Evolutionary conservation across 371 early-diverging fungal species (phyloP).

Genomic region (Basidiobolus meristosporus): DNA sequence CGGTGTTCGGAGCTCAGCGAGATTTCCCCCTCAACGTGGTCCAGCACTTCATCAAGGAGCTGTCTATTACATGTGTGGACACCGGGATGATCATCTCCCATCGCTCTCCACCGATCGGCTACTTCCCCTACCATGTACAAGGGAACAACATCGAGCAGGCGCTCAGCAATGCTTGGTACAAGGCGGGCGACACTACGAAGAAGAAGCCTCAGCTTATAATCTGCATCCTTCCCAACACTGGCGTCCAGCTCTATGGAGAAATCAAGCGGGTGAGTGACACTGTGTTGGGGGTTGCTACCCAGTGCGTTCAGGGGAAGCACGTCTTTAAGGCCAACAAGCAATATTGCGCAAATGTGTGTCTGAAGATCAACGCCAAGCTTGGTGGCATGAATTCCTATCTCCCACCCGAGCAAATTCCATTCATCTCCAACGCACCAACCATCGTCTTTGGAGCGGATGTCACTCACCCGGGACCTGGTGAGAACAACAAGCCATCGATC

Average conservation of each 20-base stretch:
- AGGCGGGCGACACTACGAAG: conserved; percentile 50
- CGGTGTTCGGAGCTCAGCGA: conserved; percentile 23
- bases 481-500: conserved; percentile 60
- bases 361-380: conserved; percentile 80
- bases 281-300: conserved; percentile 72
- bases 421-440: conserved; percentile 52
- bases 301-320: conserved; percentile 78
- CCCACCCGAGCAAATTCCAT: conserved; percentile 17
- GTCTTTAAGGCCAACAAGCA: conserved; percentile 31
- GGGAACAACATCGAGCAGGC: conserved; percentile 33
- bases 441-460: conserved; percentile 95
- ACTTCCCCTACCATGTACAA: conserved; percentile 34
- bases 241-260: conserved; percentile 72
- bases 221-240: conserved; percentile 75
- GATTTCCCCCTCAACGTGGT: conserved; percentile 10
- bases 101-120: conserved; percentile 47
- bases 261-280: conserved; percentile 91
- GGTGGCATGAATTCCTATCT: conserved; percentile 59
- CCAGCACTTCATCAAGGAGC: conserved; percentile 25
- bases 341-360: conserved; percentile 54
- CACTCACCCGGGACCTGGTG: conserved; percentile 69
- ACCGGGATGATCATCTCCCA: conserved; percentile 37
- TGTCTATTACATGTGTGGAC: conserved; percentile 22
- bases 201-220: conserved; percentile 53
- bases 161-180: conserved; percentile 49